Evolutionary conservation across 2,329 filamentous ascomycete genomes (phyloP).

Genomic region (Xylogone sp.): DNA sequence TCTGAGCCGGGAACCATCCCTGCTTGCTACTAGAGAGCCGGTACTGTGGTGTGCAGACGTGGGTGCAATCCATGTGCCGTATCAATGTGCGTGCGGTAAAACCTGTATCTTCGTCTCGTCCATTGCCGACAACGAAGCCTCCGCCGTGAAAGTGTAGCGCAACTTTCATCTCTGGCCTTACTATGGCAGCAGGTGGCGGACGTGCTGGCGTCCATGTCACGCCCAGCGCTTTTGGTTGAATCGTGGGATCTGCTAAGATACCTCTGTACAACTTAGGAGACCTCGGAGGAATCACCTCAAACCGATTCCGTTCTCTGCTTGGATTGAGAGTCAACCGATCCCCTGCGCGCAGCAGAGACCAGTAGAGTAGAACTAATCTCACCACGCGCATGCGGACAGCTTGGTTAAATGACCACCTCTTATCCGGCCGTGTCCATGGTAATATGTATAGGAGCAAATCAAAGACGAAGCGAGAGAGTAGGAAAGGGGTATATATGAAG

Average conservation of each 20-base stretch:
- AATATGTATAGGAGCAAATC: not conserved
- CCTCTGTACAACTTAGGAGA: not conserved
- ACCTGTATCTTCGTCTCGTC: slow-evolving; percentile 26
- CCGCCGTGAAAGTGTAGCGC: slow-evolving; percentile 33
- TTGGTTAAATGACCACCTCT: not conserved
- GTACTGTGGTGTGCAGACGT: not conserved
- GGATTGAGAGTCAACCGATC: too few species aligned
- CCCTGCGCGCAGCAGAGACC: too few species aligned
- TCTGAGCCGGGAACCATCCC: slow-evolving; percentile 16
- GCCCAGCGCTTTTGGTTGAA: not conserved
- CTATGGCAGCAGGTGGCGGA: too few species aligned
- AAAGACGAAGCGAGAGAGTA: too few species aligned
- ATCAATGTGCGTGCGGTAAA: slow-evolving; percentile 21
- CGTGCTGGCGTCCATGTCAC: not conserved
- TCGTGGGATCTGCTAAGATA: not conserved
- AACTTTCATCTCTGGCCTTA: too few species aligned
- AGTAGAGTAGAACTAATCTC: not conserved
- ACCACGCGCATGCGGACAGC: not conserved
- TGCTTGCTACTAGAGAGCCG: not conserved
- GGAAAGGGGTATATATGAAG: too few species aligned
- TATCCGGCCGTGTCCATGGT: not conserved
- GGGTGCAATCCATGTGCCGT: not conserved
- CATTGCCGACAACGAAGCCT: slow-evolving; percentile 27
- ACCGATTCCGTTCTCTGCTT: too few species aligned
- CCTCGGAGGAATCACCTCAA: not conserved